These are phyloP conservation scores for Blastobotrys aristatus DNA, from an alignment of 1,139 yeast genomes.

Conservation along the genomic window DNA sequence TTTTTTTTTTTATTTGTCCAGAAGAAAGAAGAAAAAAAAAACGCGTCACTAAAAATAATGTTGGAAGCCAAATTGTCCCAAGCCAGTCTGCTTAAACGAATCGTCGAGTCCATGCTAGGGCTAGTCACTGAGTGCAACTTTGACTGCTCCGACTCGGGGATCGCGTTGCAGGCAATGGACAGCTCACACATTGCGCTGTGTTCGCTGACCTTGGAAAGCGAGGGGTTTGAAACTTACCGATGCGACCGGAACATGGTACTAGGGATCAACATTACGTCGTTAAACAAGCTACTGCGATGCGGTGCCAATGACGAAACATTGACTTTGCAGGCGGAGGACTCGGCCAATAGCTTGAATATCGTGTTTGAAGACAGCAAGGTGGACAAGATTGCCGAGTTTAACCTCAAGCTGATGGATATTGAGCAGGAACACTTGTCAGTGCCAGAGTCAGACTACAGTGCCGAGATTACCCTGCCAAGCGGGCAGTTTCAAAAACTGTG, in stretches of 20 bases:
- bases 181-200: slow-evolving; percentile 94
- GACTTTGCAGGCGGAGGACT: slow-evolving; percentile 87
- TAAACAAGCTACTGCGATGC: slow-evolving; percentile 82
- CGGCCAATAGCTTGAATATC: slow-evolving; percentile 75
- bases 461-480: slow-evolving; percentile 83
- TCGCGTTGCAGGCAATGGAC: slow-evolving; percentile 95
- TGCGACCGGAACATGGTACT: slow-evolving; percentile 92
- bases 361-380: slow-evolving; percentile 86
- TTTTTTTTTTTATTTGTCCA: not conserved
- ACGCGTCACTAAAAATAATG: slow-evolving; percentile 43
- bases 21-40: not conserved
- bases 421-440: slow-evolving; percentile 92
- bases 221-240: slow-evolving; percentile 89
- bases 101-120: slow-evolving; percentile 89
- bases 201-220: slow-evolving; percentile 79
- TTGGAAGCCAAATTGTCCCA: slow-evolving; percentile 96
- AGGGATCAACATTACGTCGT: slow-evolving; percentile 83
- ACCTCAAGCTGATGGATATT: slow-evolving; percentile 90
- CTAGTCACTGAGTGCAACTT: slow-evolving; percentile 92
- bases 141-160: slow-evolving; percentile 92
- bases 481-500: slow-evolving; percentile 83
- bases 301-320: slow-evolving; percentile 88
- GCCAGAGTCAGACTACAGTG: slow-evolving; percentile 90
- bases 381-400: slow-evolving; percentile 90
- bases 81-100: slow-evolving; percentile 84